These are phyloP conservation scores for Ehretia macrophylla DNA, from an alignment of 257 asterid species.

Conservation along the genomic window DNA sequence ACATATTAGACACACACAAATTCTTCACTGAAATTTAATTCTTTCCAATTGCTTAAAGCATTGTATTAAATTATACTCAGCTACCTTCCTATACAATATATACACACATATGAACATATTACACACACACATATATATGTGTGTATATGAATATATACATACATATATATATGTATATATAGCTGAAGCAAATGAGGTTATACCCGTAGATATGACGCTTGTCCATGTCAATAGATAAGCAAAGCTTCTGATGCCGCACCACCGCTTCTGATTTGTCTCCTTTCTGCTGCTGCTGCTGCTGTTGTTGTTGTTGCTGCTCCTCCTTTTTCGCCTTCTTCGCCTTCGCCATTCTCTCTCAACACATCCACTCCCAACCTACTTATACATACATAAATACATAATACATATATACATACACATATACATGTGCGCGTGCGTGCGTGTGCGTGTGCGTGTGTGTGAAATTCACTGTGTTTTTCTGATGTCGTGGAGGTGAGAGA, in stretches of 20 bases:
- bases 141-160: too few relatives aligned
- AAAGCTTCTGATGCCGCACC: conserved; percentile 93
- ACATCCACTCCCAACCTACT: not conserved
- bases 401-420: too few relatives aligned
- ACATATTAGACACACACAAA: too few relatives aligned
- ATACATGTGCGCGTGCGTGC: not conserved
- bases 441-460: not conserved
- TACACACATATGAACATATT: too few relatives aligned
- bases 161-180: not conserved
- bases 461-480: too few relatives aligned
- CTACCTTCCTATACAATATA: too few relatives aligned
- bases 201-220: conserved; percentile 85
- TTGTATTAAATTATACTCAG: too few relatives aligned
- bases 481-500: not conserved
- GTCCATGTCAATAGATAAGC: conserved; percentile 87
- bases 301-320: conserved; percentile 40
- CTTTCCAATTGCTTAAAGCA: too few relatives aligned
- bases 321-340: conserved; percentile 77
- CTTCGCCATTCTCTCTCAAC: conserved; percentile 59
- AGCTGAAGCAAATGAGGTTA: conserved; percentile 3
- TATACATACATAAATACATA: too few relatives aligned
- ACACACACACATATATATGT: too few relatives aligned
- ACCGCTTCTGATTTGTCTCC: conserved; percentile 83
- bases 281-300: conserved; percentile 39
- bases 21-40: too few relatives aligned